Conservation (phyloP, 179 eudicot species). For the Amaranthus tricolor region DNA sequence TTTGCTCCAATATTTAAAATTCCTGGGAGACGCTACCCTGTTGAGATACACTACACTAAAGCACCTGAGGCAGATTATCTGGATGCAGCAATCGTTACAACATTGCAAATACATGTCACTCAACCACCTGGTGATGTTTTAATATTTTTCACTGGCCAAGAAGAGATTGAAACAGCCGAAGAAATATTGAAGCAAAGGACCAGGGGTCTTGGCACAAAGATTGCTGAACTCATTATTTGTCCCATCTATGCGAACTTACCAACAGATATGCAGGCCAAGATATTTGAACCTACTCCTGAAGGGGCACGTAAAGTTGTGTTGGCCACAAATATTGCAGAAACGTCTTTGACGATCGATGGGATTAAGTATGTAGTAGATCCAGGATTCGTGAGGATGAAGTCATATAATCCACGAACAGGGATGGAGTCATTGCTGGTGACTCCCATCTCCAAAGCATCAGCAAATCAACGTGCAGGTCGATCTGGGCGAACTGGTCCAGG, state of each 20-base stretch:
- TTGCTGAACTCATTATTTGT: conserved; percentile 57
- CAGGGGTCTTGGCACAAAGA: conserved; percentile 47
- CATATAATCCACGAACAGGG: conserved; percentile 58
- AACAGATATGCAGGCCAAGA: conserved; percentile 53
- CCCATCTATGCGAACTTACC: conserved; percentile 68
- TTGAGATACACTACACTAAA: conserved; percentile 48
- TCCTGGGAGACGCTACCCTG: conserved; percentile 62
- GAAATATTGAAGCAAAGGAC: conserved; percentile 56
- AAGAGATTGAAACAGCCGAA: conserved; percentile 67
- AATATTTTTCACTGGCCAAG: conserved; percentile 64
- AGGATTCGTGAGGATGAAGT: conserved; percentile 62
- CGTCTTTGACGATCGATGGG: conserved; percentile 63
- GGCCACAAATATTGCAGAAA: conserved; percentile 79
- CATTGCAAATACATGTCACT: conserved; percentile 59
- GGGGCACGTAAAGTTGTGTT: conserved; percentile 63
- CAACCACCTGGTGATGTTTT: conserved; percentile 62
- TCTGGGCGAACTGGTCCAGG: conserved; percentile 69
- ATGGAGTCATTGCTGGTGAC: conserved; percentile 58
- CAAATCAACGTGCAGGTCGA: conserved; percentile 59
- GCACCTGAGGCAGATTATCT: conserved; percentile 70
- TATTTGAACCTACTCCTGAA: conserved; percentile 61
- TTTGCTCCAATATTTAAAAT: conserved; percentile 54
- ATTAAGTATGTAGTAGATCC: conserved; percentile 64
- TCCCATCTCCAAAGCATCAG: conserved; percentile 66
- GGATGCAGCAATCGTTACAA: conserved; percentile 58